Evolutionary conservation across 202 grass and related monocot species (phyloP), one percentile per base, ranked within the genome.

Genomic region (Brachypodium distachyon): DNA sequence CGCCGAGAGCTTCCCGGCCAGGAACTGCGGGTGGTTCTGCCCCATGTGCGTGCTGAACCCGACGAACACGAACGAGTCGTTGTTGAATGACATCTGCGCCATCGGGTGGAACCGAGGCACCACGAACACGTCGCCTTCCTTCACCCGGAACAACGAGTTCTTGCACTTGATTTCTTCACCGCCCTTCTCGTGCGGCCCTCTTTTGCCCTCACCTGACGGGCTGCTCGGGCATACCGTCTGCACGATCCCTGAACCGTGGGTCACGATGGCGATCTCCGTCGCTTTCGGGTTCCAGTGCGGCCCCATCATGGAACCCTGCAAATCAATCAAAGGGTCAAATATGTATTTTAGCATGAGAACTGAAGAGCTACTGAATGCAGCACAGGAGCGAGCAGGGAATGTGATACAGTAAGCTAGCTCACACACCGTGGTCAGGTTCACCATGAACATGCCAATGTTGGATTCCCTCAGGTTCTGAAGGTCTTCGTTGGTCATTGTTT

Each of bases 281-380:
- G 91, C 91, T 70, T 43, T 95, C 14, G 95, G 95, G 63, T 98
- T 98, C 95, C 95, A 98, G 52, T 98, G 95, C 49, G 89, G 95
- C 22, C 82, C 87, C 82, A 95, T 87, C 95, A 98, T 98, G 17
- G 91, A 86, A 3, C 89, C 89, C 95, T 98, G 59, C 61, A 77
- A 51, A 52, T 13, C 0, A 37, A 18, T 13, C 4, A 74, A 11
- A 12, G 10, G 1, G 12, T 39, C 21, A 37, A 14, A 59, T 1
- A 42, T 4, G 1, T 31, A 1, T n/a, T 28, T 10, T 55, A 70
- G 7, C 34, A 33, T 0, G 8, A 73, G 5, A 47, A 60, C 38
- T 19, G 36, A 72, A 18, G 18, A 19, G 7, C 6, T 31, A 23
- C 11, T 4, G 9, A n/a, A 52, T 21, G 17, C 4, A 44, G 26